These are phyloP conservation scores for Dictyostelium firmibasis DNA, from an alignment of 78 protist species.

Conservation along the genomic window DNA sequence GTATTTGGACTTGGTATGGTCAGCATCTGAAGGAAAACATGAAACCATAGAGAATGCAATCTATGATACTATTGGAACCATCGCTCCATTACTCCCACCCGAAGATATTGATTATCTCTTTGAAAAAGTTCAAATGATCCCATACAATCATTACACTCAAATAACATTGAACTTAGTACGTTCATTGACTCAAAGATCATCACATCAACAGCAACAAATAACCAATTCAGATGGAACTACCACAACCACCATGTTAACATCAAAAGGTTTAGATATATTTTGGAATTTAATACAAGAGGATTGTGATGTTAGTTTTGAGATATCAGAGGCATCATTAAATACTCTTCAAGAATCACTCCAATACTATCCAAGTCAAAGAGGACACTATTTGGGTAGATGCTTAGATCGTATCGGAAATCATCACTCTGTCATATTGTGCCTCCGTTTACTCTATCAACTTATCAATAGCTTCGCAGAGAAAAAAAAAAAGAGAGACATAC, in stretches of 20 bases:
- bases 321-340: conserved; percentile 8
- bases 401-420: conserved; percentile 10
- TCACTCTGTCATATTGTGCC: conserved; percentile 14
- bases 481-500: neutral
- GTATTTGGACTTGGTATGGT: conserved; percentile 82
- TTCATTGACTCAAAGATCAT: conserved; percentile 14
- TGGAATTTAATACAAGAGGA: conserved; percentile 50
- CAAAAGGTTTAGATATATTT: conserved; percentile 22
- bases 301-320: neutral
- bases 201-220: conserved; percentile 1
- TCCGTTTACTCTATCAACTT: conserved; percentile 16
- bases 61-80: conserved; percentile 38
- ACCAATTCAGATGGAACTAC: neutral
- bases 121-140: conserved; percentile 50
- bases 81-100: conserved; percentile 14
- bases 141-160: conserved; percentile 11
- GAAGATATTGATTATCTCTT: conserved; percentile 60
- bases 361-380: neutral
- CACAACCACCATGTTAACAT: neutral
- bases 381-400: conserved; percentile 30
- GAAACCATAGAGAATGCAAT: conserved; percentile 72
- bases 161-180: conserved; percentile 52
- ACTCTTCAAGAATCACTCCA: conserved; percentile 22
- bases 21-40: conserved; percentile 77
- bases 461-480: conserved; percentile 1